Base-by-base conservation (phyloP, 2,329 filamentous ascomycete genomes). In the Venturia asperata region DNA sequence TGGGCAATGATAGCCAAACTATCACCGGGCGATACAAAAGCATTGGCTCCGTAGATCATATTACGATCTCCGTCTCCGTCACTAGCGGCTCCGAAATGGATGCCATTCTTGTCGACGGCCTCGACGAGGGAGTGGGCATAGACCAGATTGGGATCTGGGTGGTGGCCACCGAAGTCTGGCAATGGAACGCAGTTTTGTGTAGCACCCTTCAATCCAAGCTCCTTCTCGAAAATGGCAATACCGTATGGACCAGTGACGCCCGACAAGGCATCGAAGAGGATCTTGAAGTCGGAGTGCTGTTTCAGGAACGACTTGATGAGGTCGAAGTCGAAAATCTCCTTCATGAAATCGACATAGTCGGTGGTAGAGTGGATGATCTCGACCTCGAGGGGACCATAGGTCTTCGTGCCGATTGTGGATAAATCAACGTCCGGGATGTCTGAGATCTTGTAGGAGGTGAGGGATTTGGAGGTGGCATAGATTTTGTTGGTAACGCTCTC, bases 401-500 rank as follows among this genome's bases (percentile, higher is more conserved):
- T 91, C 79, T 90, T 86, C 69, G 87, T 89, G 74, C 94, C 94
- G 71, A 97, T 85, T 67, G 84, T 90, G 69, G 84, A 79, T 70
- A 96, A 88, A 78, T 97, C 92, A 72, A 99, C 80, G 70, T 96
- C 87, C 65, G 90, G 89, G 68, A 97, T 89, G 71, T 91, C 86
- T 72, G 89, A 85, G 70, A 96, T 88, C 80, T 97, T 96, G 85
- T 97, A 99, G 62, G 89, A 91, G 56, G 86, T 90, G 71, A 99
- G 83, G 68, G 84, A 87, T 84, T 97, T 97, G 71, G 93, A 93
- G 67, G 87, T 86, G 72, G 93, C 91, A 81, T 85, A 97, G 77
- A 99, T 97, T 82, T 96, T 96, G 86, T 99, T 95, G 70, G 94
- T 99, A 70, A 99, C 91, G 64, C 90, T 88, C 79, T 99, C 94